These are phyloP conservation scores for Tulasnella sp. DNA, from an alignment of 768 basidiomycete genomes.

Conservation along the genomic window DNA sequence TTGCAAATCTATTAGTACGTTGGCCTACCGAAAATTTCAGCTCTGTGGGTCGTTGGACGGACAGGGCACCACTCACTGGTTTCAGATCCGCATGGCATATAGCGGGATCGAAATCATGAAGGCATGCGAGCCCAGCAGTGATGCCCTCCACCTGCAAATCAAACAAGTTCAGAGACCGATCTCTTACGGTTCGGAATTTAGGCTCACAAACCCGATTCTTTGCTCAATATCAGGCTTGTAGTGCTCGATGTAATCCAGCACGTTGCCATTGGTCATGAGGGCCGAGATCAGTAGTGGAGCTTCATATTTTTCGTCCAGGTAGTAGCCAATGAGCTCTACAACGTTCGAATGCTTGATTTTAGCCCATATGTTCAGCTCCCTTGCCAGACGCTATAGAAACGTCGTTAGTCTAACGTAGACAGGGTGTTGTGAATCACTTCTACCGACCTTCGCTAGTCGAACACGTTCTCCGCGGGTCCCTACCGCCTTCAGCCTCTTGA, in stretches of 20 bases:
- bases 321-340: background rate
- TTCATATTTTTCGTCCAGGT: background rate
- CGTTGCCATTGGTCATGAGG: background rate
- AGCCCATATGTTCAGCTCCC: background rate
- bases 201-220: background rate
- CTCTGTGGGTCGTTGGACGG: background rate
- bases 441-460: background rate
- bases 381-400: background rate
- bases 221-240: background rate
- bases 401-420: background rate
- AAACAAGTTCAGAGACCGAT: background rate
- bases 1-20: background rate
- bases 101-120: background rate
- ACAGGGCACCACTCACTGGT: background rate
- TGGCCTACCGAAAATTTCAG: background rate
- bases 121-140: background rate
- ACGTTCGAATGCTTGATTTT: background rate
- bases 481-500: background rate
- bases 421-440: background rate
- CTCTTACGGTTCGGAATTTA: background rate
- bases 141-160: background rate
- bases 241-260: background rate
- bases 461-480: background rate
- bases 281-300: background rate
- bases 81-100: background rate